Conservation (phyloP, 1,284 basidiomycete genomes). For the Trametes pubescens region DNA sequence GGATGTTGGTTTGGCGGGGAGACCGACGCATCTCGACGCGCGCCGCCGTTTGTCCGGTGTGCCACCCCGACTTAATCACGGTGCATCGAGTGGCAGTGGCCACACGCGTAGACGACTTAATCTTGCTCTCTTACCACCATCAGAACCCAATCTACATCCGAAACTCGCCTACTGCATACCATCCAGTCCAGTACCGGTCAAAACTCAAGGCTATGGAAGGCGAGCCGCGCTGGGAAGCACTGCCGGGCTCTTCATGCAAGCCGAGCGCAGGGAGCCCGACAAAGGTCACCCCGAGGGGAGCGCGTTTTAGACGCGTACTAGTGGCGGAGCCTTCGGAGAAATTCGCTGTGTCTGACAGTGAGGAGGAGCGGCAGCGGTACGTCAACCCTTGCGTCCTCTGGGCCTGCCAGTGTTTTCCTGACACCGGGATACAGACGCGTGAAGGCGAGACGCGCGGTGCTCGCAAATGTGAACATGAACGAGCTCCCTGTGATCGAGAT, state of each 20-base stretch:
- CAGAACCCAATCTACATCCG: too few species aligned
- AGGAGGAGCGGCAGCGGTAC: conserved; percentile 37
- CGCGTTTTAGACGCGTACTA: not conserved
- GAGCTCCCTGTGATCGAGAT: conserved; percentile 56
- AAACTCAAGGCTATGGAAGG: not conserved
- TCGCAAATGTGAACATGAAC: conserved; percentile 15
- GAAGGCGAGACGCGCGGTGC: conserved; percentile 14
- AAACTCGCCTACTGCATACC: too few species aligned
- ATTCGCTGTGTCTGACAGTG: conserved; percentile 38
- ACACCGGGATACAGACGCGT: not conserved
- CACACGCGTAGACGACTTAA: not conserved
- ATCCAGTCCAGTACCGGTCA: too few species aligned
- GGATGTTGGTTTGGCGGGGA: conserved; percentile 19
- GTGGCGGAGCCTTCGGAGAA: conserved; percentile 1
- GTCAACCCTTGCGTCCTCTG: not conserved
- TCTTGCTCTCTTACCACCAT: not conserved
- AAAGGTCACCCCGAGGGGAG: not conserved
- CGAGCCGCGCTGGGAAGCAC: not conserved
- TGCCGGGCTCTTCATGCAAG: not conserved
- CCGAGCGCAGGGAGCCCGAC: not conserved
- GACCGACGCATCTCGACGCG: conserved; percentile 6
- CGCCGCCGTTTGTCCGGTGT: not conserved
- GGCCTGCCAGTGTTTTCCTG: not conserved
- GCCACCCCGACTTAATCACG: not conserved
- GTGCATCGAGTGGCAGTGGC: not conserved